phyloP scores from a whole-genome alignment of 345 rosid species.

The Schrenkiella parvula region DNA sequence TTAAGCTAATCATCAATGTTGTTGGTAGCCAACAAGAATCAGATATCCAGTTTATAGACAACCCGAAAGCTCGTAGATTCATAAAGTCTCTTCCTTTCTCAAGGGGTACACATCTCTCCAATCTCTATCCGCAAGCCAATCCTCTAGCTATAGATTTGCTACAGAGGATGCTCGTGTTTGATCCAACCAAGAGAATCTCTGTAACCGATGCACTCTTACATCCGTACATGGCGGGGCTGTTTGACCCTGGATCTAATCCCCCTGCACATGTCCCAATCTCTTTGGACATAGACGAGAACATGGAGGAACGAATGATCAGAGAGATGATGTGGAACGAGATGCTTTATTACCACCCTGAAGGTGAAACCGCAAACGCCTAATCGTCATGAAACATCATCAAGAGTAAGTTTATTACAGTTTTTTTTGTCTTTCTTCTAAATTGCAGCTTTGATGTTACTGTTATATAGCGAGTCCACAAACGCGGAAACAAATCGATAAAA shows the following conservation, averaged over 20 bases:
- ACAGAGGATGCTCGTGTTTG: constrained; percentile 68
- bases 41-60: constrained; percentile 74
- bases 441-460: constrained; percentile 25
- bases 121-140: constrained; percentile 64
- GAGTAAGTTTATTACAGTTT: constrained; percentile 13
- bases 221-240: constrained; percentile 63
- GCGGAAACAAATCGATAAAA: neutral
- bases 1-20: constrained; percentile 59
- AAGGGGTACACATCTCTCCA: constrained; percentile 46
- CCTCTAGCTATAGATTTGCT: constrained; percentile 74
- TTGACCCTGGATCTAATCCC: constrained; percentile 56
- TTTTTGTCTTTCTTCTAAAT: neutral
- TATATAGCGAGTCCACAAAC: constrained; percentile 10
- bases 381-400: constrained; percentile 1
- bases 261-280: constrained; percentile 67
- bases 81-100: constrained; percentile 66
- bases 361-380: constrained; percentile 33
- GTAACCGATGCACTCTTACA: constrained; percentile 76
- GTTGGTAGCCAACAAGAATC: constrained; percentile 71
- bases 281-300: constrained; percentile 59
- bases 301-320: constrained; percentile 53
- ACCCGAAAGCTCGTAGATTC: constrained; percentile 57
- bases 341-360: constrained; percentile 72
- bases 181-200: constrained; percentile 71
- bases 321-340: constrained; percentile 87